Evolutionary conservation across 2,329 filamentous ascomycete genomes (phyloP), one percentile per base, ranked within the genome.

Genomic region (Penicillium occitanis): DNA sequence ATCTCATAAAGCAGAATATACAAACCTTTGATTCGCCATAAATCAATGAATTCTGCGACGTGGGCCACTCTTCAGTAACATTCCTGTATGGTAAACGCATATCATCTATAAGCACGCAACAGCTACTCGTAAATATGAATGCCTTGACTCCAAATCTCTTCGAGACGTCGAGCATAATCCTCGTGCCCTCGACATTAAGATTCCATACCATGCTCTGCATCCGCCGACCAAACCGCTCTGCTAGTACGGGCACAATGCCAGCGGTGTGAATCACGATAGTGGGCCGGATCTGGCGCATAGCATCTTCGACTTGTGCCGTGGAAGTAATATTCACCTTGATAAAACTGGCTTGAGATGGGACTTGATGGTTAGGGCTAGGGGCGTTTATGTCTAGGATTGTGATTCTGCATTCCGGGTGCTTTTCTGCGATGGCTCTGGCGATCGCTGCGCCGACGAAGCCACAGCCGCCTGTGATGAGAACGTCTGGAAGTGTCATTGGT

Each of bases 111-210:
- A 87, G 74, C 8, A 84, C 84, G 35, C 85, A 85, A 66, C 83
- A 84, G 70, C 79, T 84, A 71, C 84, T 86, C 35, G 86, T 88
- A 70, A 85, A 87, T 57, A 88, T 79, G 53, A 88, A 81, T 0
- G 78, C 81, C 61, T 77, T 79, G 48, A 81, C 84, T 1, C 81
- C 82, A 51, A 70, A 75, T 33, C 75, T 71, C 68, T 77, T 76
- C 1, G 82, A 78, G 3, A 81, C 81, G 2, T 81, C 74, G 6
- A 88, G 71, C 61, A 87, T 78, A 71, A 86, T 84, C 55, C 75
- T 74, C 3, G 86, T 87, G 6, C 86, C 86, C 28, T 82, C 78
- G 48, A 86, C 81, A 72, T 88, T 88, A 67, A 85, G 75, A 22
- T 74, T 76, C 69, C 81, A 84, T 30, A 85, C 80, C 22, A 74